Percentiles rank a stretch among this genome's conserved stretches.
phyloP scores from a whole-genome alignment of 768 basidiomycete genomes.

The Tephrocybe sp. region DNA sequence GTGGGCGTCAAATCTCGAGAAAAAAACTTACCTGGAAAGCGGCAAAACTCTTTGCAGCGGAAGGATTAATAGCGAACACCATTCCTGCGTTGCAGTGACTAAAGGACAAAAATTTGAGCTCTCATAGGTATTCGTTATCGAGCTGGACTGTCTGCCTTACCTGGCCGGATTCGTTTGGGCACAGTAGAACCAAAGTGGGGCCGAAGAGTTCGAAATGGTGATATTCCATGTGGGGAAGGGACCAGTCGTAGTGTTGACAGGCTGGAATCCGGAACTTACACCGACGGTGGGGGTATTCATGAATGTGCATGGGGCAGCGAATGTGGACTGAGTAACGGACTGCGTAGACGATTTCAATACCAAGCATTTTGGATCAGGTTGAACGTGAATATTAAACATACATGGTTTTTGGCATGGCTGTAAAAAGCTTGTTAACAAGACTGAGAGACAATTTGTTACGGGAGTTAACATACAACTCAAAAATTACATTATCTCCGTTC shows the following conservation, averaged over 20 bases:
- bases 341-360: constrained; percentile 17
- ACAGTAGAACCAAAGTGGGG: constrained; percentile 64
- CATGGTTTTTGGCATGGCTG: constrained; percentile 44
- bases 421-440: not conserved
- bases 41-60: constrained; percentile 40
- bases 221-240: constrained; percentile 16
- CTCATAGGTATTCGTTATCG: not conserved
- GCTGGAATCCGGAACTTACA: constrained; percentile 51
- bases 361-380: not conserved
- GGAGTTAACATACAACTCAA: constrained; percentile 44
- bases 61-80: constrained; percentile 62
- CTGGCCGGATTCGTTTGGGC: constrained; percentile 34
- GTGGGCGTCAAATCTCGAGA: not conserved
- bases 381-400: constrained; percentile 3
- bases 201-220: constrained; percentile 40
- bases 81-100: constrained; percentile 53
- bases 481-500: constrained; percentile 46
- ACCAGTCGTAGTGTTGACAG: constrained; percentile 24
- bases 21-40: constrained; percentile 38
- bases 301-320: constrained; percentile 47
- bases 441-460: not conserved
- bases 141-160: constrained; percentile 13
- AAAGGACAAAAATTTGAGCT: constrained; percentile 1
- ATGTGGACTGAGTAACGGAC: constrained; percentile 62
- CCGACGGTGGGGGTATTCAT: constrained; percentile 33